Evolutionary conservation across 331 rosid species (phyloP).

Genomic region (Pyrus hybrid): DNA sequence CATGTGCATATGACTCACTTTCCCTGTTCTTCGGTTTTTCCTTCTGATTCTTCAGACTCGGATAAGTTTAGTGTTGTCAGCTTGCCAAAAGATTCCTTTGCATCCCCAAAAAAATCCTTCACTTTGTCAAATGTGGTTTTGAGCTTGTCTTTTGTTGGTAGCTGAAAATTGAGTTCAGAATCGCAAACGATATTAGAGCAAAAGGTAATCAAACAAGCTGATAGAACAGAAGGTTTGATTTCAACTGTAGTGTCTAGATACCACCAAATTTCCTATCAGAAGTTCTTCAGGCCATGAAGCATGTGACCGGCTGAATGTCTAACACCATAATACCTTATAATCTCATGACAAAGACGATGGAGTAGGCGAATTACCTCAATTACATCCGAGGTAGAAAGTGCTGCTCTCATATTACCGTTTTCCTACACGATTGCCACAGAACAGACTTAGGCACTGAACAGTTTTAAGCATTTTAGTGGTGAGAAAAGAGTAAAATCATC

Average conservation of each 20-base stretch:
- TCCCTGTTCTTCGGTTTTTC: constrained; percentile 29
- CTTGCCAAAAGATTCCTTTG: constrained; percentile 83
- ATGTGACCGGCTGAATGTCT: not conserved
- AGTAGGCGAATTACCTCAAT: constrained; percentile 53
- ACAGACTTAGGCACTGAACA: constrained; percentile 2
- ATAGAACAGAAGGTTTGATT: constrained; percentile 1
- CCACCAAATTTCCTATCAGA: not conserved
- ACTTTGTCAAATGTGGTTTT: constrained; percentile 76
- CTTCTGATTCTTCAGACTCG: constrained; percentile 36
- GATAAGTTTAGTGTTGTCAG: constrained; percentile 39
- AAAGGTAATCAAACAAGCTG: not conserved
- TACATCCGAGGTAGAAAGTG: constrained; percentile 65
- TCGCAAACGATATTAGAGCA: constrained; percentile 9
- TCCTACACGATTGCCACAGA: constrained; percentile 43
- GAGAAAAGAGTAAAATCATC: not conserved
- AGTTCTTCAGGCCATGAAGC: not conserved
- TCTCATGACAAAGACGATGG: not conserved
- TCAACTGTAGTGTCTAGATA: not conserved
- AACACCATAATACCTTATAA: not conserved
- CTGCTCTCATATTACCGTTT: constrained; percentile 65
- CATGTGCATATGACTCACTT: constrained; percentile 47
- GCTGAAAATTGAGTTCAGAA: constrained; percentile 40
- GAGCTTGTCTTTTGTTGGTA: constrained; percentile 77
- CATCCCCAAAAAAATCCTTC: constrained; percentile 80
- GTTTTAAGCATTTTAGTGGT: not conserved